Conservation (phyloP, 2,329 filamentous ascomycete genomes). For the Stemphylium lycopersici region DNA sequence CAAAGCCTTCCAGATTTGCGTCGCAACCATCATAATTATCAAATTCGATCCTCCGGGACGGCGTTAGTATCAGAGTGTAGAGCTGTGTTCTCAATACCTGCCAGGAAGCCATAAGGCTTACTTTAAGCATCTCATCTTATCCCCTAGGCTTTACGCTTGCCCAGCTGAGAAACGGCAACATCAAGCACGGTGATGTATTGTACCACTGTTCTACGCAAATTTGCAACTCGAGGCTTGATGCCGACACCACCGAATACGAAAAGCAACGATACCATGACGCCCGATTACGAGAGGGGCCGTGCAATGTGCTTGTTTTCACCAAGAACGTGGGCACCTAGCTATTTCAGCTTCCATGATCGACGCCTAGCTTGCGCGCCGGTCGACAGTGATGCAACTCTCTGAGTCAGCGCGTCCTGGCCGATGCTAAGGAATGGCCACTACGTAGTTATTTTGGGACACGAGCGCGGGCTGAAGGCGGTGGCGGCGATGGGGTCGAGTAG, state of each 20-base stretch:
- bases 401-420: no score
- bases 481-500: no score
- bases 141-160: not conserved
- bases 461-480: no score
- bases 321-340: not conserved
- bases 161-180: not conserved
- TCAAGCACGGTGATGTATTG: conserved; percentile 5
- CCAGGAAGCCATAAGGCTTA: not conserved
- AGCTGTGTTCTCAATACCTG: not conserved
- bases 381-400: no score
- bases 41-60: not conserved
- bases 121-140: conserved; percentile 6
- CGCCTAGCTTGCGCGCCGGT: no score
- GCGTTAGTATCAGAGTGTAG: not conserved
- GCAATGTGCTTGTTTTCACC: conserved; percentile 6
- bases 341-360: no score
- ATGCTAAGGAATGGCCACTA: no score
- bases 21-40: conserved; percentile 12
- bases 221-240: conserved; percentile 4
- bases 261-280: conserved; percentile 7
- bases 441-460: no score
- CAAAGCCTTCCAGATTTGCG: conserved; percentile 17
- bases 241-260: conserved; percentile 10
- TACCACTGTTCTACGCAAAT: conserved; percentile 1
- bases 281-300: conserved; percentile 6